Evolutionary conservation across 2,329 filamentous ascomycete species (phyloP).

Genomic region (Xylaria sp.): DNA sequence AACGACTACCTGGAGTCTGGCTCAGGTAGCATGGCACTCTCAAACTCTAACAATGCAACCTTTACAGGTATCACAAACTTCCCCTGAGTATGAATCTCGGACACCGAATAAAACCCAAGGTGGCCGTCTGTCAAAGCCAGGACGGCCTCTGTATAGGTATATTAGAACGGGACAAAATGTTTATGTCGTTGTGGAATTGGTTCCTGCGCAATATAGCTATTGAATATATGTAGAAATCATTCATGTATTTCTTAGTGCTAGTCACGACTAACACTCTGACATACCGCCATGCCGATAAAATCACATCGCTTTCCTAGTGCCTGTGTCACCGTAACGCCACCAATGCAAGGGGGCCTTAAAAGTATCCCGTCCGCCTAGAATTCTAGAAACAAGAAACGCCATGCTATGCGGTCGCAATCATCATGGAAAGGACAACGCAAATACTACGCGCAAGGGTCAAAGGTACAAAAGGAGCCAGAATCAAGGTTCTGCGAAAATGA

Average conservation of each 20-base stretch:
- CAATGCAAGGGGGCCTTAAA: constrained; percentile 14
- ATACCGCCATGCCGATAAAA: background rate
- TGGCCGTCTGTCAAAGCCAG: background rate
- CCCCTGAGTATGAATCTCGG: background rate
- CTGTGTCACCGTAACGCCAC: constrained; percentile 23
- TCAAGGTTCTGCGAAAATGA: constrained; percentile 61
- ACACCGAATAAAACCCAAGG: background rate
- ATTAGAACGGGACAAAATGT: background rate
- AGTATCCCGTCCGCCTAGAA: background rate
- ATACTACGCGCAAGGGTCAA: background rate
- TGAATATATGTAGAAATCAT: background rate
- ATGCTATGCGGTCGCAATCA: constrained; percentile 29
- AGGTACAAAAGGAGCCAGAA: constrained; percentile 21
- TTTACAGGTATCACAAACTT: background rate
- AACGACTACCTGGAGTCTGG: background rate
- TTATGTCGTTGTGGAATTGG: background rate
- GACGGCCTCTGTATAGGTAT: background rate
- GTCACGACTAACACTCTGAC: background rate
- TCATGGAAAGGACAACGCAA: constrained; percentile 5
- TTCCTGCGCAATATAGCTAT: constrained; percentile 12
- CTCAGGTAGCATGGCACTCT: background rate
- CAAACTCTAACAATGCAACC: background rate
- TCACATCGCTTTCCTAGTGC: constrained; percentile 12
- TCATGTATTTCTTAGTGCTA: background rate
- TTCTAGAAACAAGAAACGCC: constrained; percentile 15